These are phyloP conservation scores for Apiotrichum siamense DNA, from an alignment of 1,284 basidiomycete species.

Conservation along the genomic window DNA sequence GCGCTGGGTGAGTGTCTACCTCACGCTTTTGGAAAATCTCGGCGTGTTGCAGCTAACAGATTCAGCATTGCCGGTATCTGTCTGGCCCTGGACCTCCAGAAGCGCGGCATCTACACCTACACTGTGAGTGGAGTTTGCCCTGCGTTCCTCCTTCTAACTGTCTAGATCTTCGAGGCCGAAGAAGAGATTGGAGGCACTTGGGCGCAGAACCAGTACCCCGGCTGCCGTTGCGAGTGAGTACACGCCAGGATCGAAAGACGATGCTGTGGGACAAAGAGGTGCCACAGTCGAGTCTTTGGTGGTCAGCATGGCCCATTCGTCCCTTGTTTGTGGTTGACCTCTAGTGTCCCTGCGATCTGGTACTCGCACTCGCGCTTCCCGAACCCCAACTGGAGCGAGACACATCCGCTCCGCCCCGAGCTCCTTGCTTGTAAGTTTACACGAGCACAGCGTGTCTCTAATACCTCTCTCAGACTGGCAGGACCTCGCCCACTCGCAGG, in stretches of 20 bases:
- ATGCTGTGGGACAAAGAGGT: no score
- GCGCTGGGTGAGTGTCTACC: slow-evolving; percentile 22
- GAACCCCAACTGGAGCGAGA: slow-evolving; percentile 4
- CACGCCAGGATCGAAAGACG: no score
- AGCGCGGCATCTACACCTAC: slow-evolving; percentile 22
- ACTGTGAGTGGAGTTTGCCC: slow-evolving; percentile 11
- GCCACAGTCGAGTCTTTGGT: no score
- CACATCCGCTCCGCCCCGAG: slow-evolving; percentile 4
- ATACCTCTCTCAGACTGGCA: slow-evolving; percentile 1
- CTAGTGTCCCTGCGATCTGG: slow-evolving; percentile 1
- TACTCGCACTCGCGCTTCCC: slow-evolving; percentile 7
- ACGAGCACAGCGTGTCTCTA: background rate
- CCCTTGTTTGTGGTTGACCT: background rate
- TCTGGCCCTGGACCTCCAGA: slow-evolving; percentile 20
- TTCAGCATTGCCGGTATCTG: slow-evolving; percentile 25
- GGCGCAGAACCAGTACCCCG: slow-evolving; percentile 4
- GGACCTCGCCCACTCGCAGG: slow-evolving; percentile 1
- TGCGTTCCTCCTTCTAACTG: background rate
- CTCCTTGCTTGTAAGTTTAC: slow-evolving; percentile 1
- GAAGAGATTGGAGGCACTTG: slow-evolving; percentile 1
- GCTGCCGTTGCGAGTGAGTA: slow-evolving; percentile 5
- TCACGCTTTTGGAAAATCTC: no score
- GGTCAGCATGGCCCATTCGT: no score
- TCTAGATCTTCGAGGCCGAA: background rate
- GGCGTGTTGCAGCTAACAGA: no score